Evolutionary conservation across 169 alveolate genomes (phyloP).

Genomic region (Cryptosporidium viatorum): DNA sequence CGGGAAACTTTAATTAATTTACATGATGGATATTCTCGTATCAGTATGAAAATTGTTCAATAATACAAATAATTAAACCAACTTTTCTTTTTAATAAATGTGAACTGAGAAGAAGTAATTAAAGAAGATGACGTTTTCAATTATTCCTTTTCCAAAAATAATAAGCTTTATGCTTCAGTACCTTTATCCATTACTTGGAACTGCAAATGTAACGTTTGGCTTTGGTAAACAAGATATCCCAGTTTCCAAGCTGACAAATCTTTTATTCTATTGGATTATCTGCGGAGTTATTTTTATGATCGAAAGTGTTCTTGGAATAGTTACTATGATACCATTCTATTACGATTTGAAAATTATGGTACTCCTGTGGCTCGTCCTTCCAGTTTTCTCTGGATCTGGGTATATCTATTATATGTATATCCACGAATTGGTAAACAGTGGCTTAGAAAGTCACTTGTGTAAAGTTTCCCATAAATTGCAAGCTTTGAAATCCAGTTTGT

Average conservation of each 20-base stretch:
- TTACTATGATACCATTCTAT: constrained; percentile 28
- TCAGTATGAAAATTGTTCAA: not conserved
- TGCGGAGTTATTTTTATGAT: not conserved
- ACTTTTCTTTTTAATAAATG: too few species aligned
- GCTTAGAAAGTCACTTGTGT: not conserved
- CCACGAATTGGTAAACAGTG: not conserved
- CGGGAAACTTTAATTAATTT: not conserved
- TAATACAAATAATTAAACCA: not conserved
- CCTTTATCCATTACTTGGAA: constrained; percentile 14
- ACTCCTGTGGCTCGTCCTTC: constrained; percentile 43
- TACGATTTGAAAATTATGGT: constrained; percentile 15
- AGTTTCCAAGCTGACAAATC: not conserved
- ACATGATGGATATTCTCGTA: not conserved
- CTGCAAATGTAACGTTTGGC: not conserved
- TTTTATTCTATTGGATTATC: constrained; percentile 37
- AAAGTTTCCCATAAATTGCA: not conserved
- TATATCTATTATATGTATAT: constrained; percentile 43
- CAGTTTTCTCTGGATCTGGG: constrained; percentile 39
- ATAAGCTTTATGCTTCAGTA: constrained; percentile 26
- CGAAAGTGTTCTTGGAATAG: not conserved
- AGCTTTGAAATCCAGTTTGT: not conserved
- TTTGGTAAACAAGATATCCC: not conserved
- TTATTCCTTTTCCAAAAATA: constrained; percentile 26
- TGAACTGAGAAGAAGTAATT: not conserved
- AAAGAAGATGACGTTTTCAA: constrained; percentile 13